Percentiles rank a stretch among this genome's conserved stretches.
phyloP scores from a whole-genome alignment of 164 flowering plant species.

The Cinnamomum micranthum region DNA sequence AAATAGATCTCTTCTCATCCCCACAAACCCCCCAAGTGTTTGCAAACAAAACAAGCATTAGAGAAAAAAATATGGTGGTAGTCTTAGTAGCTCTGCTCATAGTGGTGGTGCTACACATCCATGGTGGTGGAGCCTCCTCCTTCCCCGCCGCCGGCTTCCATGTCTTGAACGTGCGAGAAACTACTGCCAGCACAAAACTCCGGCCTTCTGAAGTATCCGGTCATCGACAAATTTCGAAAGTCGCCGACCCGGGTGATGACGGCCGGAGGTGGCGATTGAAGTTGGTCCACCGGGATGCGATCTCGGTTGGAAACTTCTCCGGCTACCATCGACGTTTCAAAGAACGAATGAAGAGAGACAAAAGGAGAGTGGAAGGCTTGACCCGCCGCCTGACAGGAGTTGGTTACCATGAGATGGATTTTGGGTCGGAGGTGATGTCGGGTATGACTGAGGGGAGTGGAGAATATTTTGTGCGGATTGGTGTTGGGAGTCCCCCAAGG shows the following conservation, averaged over 20 bases:
- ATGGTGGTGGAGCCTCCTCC: slow-evolving; percentile 3
- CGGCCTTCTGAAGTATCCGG: background rate
- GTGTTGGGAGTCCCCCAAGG: slow-evolving; percentile 85
- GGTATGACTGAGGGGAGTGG: slow-evolving; percentile 93
- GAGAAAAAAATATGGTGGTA: slow-evolving; percentile 13
- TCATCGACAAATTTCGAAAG: slow-evolving; percentile 11
- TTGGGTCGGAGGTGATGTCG: slow-evolving; percentile 81
- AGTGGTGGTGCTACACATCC: slow-evolving; percentile 3
- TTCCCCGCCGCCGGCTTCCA: slow-evolving; percentile 19
- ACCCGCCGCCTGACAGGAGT: slow-evolving; percentile 25
- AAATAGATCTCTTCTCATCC: slow-evolving; percentile 18
- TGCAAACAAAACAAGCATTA: background rate
- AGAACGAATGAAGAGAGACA: slow-evolving; percentile 50
- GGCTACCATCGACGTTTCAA: slow-evolving; percentile 31
- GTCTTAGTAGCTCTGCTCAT: slow-evolving; percentile 12
- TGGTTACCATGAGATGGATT: slow-evolving; percentile 36
- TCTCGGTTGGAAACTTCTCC: slow-evolving; percentile 7
- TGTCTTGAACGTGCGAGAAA: slow-evolving; percentile 34
- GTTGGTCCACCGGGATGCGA: slow-evolving; percentile 21
- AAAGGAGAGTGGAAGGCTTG: slow-evolving; percentile 38
- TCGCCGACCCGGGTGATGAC: background rate
- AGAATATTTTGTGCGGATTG: slow-evolving; percentile 78
- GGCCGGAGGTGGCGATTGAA: slow-evolving; percentile 16
- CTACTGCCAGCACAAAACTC: slow-evolving; percentile 16
- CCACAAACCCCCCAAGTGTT: slow-evolving; percentile 6